These are phyloP conservation scores for Mucuna pruriens DNA, from an alignment of 306 rosid genomes.

Conservation along the genomic window DNA sequence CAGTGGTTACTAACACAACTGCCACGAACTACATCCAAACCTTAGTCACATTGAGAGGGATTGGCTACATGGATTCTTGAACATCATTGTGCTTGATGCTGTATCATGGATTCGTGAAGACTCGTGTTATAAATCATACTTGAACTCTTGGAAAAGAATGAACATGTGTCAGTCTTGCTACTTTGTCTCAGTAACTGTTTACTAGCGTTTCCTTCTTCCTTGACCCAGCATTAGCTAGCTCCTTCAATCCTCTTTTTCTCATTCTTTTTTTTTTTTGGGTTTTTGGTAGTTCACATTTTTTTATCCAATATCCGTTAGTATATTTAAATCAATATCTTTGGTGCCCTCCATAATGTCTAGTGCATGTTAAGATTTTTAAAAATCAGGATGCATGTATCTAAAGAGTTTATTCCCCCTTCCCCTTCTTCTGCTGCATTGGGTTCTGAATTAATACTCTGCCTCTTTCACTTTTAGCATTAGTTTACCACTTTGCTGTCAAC, in stretches of 20 bases:
- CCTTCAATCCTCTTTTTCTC: background rate
- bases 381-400: constrained; percentile 2
- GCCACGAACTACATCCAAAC: background rate
- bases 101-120: constrained; percentile 21
- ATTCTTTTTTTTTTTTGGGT: constrained; percentile 11
- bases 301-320: background rate
- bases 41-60: constrained; percentile 3
- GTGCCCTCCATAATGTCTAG: background rate
- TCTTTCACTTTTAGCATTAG: background rate
- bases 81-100: background rate
- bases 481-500: too few species aligned
- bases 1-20: background rate
- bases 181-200: background rate
- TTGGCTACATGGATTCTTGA: constrained; percentile 23
- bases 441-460: background rate
- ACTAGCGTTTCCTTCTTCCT: background rate
- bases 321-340: background rate
- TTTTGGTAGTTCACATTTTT: constrained; percentile 11
- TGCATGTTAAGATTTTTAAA: background rate
- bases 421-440: background rate
- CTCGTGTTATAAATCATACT: background rate
- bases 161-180: background rate
- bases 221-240: background rate
- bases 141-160: background rate
- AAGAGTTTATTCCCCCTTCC: background rate